These are phyloP conservation scores for Hibiscus tridactylites DNA, from an alignment of 345 rosid genomes.

Conservation along the genomic window DNA sequence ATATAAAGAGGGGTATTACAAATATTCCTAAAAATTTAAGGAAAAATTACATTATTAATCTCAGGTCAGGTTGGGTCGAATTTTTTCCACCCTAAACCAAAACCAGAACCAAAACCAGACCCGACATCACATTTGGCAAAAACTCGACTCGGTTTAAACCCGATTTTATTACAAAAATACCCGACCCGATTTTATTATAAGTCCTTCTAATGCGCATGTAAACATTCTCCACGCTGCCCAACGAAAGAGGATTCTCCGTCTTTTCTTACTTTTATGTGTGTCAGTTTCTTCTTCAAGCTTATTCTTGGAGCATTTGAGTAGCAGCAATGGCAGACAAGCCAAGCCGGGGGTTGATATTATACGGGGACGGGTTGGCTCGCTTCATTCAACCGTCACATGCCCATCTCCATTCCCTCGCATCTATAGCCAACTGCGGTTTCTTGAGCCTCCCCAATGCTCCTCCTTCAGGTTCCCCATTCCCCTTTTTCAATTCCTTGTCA, in stretches of 20 bases:
- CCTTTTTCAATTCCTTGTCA: background rate
- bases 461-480: slow-evolving; percentile 50
- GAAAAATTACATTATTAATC: no score
- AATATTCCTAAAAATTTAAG: no score
- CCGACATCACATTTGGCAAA: no score
- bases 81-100: no score
- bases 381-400: slow-evolving; percentile 38
- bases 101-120: no score
- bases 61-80: no score
- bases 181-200: no score
- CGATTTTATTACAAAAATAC: no score
- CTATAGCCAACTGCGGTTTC: slow-evolving; percentile 57
- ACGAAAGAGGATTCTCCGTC: background rate
- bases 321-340: slow-evolving; percentile 85
- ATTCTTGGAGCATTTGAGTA: background rate
- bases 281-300: background rate
- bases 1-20: no score
- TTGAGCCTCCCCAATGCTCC: slow-evolving; percentile 73
- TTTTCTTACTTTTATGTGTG: background rate
- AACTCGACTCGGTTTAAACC: no score
- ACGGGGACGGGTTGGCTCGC: slow-evolving; percentile 79
- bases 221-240: no score
- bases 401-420: slow-evolving; percentile 70
- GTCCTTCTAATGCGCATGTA: no score
- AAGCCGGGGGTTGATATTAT: slow-evolving; percentile 67